A percentile compares a stretch with the other conserved stretches of the same genome.
Evolutionary conservation across 108 stramenopile species (phyloP).

Genomic region (Parietichytrium sp.): DNA sequence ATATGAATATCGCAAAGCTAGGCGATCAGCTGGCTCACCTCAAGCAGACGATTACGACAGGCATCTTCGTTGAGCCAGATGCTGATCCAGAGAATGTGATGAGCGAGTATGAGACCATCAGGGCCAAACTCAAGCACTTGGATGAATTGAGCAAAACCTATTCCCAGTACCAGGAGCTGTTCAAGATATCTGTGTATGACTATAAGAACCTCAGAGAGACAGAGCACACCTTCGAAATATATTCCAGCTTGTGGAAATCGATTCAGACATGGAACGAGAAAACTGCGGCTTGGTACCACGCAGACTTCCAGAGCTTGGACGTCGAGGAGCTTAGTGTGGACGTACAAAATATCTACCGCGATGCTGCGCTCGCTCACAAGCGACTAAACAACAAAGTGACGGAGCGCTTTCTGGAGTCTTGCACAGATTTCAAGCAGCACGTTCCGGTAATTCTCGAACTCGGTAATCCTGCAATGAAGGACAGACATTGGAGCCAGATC

Average conservation of each 20-base stretch:
- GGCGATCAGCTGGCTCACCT: constrained; percentile 52
- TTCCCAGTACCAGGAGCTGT: constrained; percentile 56
- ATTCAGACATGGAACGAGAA: constrained; percentile 53
- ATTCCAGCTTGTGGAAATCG: constrained; percentile 49
- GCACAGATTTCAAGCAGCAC: constrained; percentile 51
- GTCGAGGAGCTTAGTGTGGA: constrained; percentile 53
- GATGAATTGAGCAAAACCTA: constrained; percentile 52
- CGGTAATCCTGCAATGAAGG: constrained; percentile 58
- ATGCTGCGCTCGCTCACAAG: constrained; percentile 50
- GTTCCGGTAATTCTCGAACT: constrained; percentile 56
- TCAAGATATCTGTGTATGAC: constrained; percentile 48
- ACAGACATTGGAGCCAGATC: constrained; percentile 57
- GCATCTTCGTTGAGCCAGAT: constrained; percentile 49
- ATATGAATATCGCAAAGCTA: constrained; percentile 55
- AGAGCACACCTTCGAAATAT: constrained; percentile 42
- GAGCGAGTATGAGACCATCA: constrained; percentile 43
- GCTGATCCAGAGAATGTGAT: constrained; percentile 43
- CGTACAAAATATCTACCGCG: constrained; percentile 52
- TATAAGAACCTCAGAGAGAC: constrained; percentile 52
- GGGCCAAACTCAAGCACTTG: constrained; percentile 42
- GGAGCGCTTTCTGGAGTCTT: constrained; percentile 47
- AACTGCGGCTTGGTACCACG: constrained; percentile 48
- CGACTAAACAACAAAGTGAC: constrained; percentile 52
- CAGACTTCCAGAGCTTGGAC: constrained; percentile 46
- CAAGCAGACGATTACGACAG: constrained; percentile 43